A percentile compares a stretch with the other conserved stretches of the same genome.
phyloP scores from a whole-genome alignment of 345 rosid species.

The Rhizophora mangle region DNA sequence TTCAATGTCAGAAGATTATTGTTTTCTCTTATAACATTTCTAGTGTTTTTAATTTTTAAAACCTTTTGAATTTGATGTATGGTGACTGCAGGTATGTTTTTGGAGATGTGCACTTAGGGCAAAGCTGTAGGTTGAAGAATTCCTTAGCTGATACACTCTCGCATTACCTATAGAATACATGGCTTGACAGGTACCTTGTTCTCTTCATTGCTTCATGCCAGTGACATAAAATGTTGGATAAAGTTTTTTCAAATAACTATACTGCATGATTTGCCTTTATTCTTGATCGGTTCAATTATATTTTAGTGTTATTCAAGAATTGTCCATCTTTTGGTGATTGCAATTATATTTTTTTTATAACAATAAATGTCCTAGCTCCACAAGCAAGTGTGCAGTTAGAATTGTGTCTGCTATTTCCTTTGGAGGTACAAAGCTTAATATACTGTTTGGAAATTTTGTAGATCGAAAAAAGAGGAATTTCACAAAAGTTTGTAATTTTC shows the following conservation, averaged over 20 bases:
- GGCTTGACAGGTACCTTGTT: slow-evolving; percentile 25
- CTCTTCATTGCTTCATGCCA: slow-evolving; percentile 1
- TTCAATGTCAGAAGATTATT: not conserved
- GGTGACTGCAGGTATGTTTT: slow-evolving; percentile 60
- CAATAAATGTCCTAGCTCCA: too few relatives aligned
- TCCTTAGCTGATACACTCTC: slow-evolving; percentile 57
- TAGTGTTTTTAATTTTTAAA: not conserved
- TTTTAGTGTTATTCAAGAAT: too few relatives aligned
- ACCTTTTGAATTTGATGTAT: slow-evolving; percentile 1
- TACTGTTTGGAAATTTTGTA: too few relatives aligned
- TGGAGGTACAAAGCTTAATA: not conserved
- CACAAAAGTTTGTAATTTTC: too few relatives aligned
- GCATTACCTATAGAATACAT: slow-evolving; percentile 54
- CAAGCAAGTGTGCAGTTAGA: too few relatives aligned
- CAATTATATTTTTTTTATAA: too few relatives aligned
- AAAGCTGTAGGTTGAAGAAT: slow-evolving; percentile 93
- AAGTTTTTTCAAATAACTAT: not conserved
- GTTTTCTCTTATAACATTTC: not conserved
- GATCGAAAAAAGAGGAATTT: too few relatives aligned
- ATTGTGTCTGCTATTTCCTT: not conserved
- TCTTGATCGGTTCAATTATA: too few relatives aligned
- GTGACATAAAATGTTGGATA: not conserved
- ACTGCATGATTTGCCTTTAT: not conserved
- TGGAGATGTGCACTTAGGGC: slow-evolving; percentile 96
- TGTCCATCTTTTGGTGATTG: too few relatives aligned